These are phyloP conservation scores for Citrus australasica DNA, from an alignment of 345 rosid genomes.

Conservation along the genomic window DNA sequence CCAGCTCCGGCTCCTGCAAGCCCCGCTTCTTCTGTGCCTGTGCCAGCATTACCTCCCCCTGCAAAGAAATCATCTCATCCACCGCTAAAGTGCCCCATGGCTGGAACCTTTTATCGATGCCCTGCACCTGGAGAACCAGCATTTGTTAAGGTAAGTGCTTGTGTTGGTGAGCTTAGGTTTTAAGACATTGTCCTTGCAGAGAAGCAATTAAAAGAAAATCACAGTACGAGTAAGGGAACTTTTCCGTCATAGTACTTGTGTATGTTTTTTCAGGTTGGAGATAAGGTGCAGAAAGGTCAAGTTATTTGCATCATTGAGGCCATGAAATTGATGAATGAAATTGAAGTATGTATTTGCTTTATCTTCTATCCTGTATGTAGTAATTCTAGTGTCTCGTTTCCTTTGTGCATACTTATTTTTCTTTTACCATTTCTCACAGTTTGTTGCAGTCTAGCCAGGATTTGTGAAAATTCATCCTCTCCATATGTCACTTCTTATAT, in stretches of 20 bases:
- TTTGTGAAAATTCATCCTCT: not conserved
- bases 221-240: not conserved
- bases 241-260: not conserved
- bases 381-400: not conserved
- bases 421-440: not conserved
- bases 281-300: conserved; percentile 95
- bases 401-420: not conserved
- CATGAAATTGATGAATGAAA: conserved; percentile 98
- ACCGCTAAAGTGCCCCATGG: conserved; percentile 86
- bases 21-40: conserved; percentile 29
- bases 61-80: conserved; percentile 54
- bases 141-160: conserved; percentile 69
- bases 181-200: not conserved
- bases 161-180: not conserved
- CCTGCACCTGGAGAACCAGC: conserved; percentile 91
- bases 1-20: conserved; percentile 39
- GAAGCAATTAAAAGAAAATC: not conserved
- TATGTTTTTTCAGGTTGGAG: conserved; percentile 64
- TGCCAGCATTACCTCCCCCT: conserved; percentile 40
- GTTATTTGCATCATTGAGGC: conserved; percentile 93
- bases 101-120: conserved; percentile 88
- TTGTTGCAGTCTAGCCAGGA: not conserved
- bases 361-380: not conserved
- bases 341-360: conserved; percentile 59
- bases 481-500: not conserved